Evolutionary conservation across 2,329 filamentous ascomycete species (phyloP).

Genomic region (Fonsecaea monophora): DNA sequence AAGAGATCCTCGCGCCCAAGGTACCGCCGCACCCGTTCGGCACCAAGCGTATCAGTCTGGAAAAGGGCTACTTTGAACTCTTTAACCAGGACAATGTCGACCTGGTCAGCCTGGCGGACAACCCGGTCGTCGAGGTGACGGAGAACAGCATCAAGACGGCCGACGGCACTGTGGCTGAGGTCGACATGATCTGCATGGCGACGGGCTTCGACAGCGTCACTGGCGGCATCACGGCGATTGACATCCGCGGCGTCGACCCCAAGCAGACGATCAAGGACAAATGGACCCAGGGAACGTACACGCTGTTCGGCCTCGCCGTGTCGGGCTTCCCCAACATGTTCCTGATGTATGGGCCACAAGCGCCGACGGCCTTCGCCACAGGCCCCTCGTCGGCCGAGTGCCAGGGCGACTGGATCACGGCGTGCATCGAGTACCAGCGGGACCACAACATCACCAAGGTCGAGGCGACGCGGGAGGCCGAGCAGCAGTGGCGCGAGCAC

Average conservation of each 20-base stretch:
- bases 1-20: constrained; percentile 56
- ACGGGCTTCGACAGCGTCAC: constrained; percentile 54
- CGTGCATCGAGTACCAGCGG: constrained; percentile 5
- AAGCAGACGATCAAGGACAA: constrained; percentile 24
- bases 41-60: constrained; percentile 64
- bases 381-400: constrained; percentile 62
- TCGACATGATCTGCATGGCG: constrained; percentile 51
- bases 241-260: constrained; percentile 48
- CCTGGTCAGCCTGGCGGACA: constrained; percentile 47
- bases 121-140: constrained; percentile 49
- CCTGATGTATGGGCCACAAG: constrained; percentile 62
- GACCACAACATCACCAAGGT: constrained; percentile 21
- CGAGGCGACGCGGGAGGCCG: constrained; percentile 14
- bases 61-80: constrained; percentile 54
- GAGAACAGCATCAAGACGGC: constrained; percentile 49
- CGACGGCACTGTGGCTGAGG: constrained; percentile 47
- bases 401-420: constrained; percentile 60
- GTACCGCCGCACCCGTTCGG: constrained; percentile 65
- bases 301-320: constrained; percentile 51
- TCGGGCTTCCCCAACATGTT: constrained; percentile 58
- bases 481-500: constrained; percentile 23
- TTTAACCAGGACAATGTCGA: constrained; percentile 47
- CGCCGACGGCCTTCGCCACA: constrained; percentile 51
- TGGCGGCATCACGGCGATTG: constrained; percentile 48
- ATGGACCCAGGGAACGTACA: constrained; percentile 43